Evolutionary conservation across 2,329 filamentous ascomycete genomes (phyloP), one percentile per base, ranked within the genome.

Genomic region (Fusarium sp.): DNA sequence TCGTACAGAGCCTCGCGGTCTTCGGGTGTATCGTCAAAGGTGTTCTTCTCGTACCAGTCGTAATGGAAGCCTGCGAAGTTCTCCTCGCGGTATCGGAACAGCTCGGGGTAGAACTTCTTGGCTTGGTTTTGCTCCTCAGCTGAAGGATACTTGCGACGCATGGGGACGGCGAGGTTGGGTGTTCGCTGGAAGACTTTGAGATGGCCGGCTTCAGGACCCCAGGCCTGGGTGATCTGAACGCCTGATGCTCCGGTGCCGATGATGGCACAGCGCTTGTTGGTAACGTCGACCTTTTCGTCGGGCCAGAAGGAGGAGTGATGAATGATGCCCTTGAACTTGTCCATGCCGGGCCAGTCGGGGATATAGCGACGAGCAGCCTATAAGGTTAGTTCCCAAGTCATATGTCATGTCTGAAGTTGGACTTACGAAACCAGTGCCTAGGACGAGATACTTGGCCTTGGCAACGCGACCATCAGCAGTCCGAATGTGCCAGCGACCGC

Each of bases 161-260:
- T 91, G 0, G 90, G 90, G 1, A 92, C 74, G 0, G 88, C 89
- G 11, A 91, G 81, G 65, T 92, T 93, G 0, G 91, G 91, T 2
- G 90, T 92, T 15, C 91, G 86, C 74, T 92, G 90, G 78, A 92
- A 92, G 39, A 93, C 88, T 5, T 81, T 85, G 29, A 93, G 71
- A 3, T 86, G 79, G 10, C 82, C 84, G 1, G 86, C 88, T 17
- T 83, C 77, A 5, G 86, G 86, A 4, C 85, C 87, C 79, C 86
- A 87, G 58, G 88, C 89, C 70, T 93, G 90, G 1, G 86, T 85
- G 46, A 91, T 86, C 72, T 92, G 90, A 3, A 92, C 86, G 2
- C 90, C 90, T 0, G 89, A 89, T 0, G 90, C 88, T 3, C 90
- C 90, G 0, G 89, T 92, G 17, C 91, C 90, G 38, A 92, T 87